Evolutionary conservation across 2,329 filamentous ascomycete species (phyloP).

Genomic region (Neofusicoccum ribis): DNA sequence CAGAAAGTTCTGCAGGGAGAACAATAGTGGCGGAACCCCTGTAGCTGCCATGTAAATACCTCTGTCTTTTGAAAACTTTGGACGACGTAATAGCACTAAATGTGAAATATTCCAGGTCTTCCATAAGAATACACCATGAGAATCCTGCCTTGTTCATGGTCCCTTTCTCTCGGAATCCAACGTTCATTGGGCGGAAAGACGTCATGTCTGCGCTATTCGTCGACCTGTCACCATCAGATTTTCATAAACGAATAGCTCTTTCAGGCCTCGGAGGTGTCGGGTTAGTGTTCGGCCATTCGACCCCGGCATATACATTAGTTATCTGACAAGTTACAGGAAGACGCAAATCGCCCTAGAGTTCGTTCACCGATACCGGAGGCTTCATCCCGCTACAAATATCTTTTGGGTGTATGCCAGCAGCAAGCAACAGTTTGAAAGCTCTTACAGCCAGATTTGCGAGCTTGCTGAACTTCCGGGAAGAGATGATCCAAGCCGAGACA

Average conservation of each 20-base stretch:
- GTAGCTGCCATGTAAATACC: neutral
- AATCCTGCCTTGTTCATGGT: neutral
- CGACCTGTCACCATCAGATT: neutral
- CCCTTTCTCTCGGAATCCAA: neutral
- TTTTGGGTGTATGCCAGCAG: neutral
- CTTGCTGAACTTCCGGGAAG: neutral
- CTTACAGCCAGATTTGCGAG: neutral
- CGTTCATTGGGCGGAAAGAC: neutral
- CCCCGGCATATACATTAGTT: neutral
- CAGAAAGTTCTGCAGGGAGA: conserved; percentile 25
- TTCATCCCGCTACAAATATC: neutral
- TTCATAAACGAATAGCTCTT: conserved; percentile 22
- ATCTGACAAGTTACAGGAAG: neutral
- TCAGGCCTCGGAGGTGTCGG: conserved; percentile 27
- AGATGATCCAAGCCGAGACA: neutral
- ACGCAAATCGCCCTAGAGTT: neutral
- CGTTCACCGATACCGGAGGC: neutral
- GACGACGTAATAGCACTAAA: neutral
- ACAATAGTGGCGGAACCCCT: conserved; percentile 10
- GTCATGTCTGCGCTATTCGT: neutral
- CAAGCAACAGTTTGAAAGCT: neutral
- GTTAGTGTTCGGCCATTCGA: conserved; percentile 8
- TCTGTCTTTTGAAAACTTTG: neutral
- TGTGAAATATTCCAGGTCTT: neutral
- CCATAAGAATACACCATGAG: neutral